phyloP scores from a whole-genome alignment of 1,284 basidiomycete genomes.

The Sporisorium graminicola region DNA sequence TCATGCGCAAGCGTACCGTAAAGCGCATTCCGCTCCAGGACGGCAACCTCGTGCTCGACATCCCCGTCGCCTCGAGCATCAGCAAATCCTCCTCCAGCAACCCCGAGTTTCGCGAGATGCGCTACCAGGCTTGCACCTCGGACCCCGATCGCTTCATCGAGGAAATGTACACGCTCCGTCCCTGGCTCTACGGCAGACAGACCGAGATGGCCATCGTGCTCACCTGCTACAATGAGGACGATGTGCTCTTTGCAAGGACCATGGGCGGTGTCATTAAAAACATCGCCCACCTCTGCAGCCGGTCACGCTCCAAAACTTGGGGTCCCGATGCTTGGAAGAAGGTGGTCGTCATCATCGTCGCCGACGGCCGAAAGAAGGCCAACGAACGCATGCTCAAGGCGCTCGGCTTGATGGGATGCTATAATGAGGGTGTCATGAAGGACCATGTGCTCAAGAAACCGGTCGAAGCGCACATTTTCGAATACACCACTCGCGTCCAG shows the following conservation, averaged over 20 bases:
- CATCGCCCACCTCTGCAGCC: constrained; percentile 77
- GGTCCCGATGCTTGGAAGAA: constrained; percentile 97
- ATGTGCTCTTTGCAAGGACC: constrained; percentile 90
- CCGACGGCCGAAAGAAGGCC: constrained; percentile 91
- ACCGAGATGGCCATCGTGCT: constrained; percentile 86
- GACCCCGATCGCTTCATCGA: constrained; percentile 87
- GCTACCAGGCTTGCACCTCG: constrained; percentile 65
- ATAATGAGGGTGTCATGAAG: constrained; percentile 82
- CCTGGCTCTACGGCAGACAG: constrained; percentile 80
- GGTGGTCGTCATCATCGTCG: constrained; percentile 78
- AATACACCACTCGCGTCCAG: constrained; percentile 92
- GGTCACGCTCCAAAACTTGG: constrained; percentile 95
- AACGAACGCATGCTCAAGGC: constrained; percentile 95
- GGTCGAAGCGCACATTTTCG: constrained; percentile 93
- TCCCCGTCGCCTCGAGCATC: constrained; percentile 66
- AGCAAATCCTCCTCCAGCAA: constrained; percentile 75
- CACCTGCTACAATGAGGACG: constrained; percentile 94
- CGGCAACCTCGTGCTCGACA: constrained; percentile 70
- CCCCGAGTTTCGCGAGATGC: constrained; percentile 84
- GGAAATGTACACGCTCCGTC: constrained; percentile 85
- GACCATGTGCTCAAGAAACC: constrained; percentile 86
- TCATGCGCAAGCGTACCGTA: constrained; percentile 69
- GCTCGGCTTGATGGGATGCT: constrained; percentile 74
- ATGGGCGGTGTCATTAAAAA: constrained; percentile 90
- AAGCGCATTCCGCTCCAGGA: constrained; percentile 67